Evolutionary conservation across 2,329 filamentous ascomycete genomes (phyloP).

Genomic region (Pleoardoris graminearum): DNA sequence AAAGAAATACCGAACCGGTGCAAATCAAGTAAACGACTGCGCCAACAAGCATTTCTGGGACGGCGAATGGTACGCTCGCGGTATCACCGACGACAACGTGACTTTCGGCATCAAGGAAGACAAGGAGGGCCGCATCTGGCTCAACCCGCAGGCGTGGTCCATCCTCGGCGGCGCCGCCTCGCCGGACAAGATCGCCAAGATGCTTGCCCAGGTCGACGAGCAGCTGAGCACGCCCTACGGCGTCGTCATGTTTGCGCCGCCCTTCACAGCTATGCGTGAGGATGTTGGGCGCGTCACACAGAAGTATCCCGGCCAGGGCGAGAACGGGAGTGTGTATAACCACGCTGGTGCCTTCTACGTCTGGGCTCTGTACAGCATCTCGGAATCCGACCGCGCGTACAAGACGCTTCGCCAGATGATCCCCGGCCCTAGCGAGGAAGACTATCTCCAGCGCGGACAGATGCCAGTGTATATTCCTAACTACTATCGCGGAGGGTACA

Average conservation of each 20-base stretch:
- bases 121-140: constrained; percentile 60
- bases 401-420: constrained; percentile 58
- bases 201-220: constrained; percentile 55
- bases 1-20: constrained; percentile 51
- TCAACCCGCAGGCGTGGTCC: constrained; percentile 61
- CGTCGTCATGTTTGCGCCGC: constrained; percentile 60
- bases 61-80: constrained; percentile 60
- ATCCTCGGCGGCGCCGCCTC: constrained; percentile 59
- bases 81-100: constrained; percentile 61
- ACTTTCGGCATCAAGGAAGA: constrained; percentile 57
- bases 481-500: constrained; percentile 60
- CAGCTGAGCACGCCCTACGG: constrained; percentile 60
- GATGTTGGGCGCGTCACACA: constrained; percentile 63
- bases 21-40: constrained; percentile 53
- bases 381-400: constrained; percentile 56
- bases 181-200: constrained; percentile 48
- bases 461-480: constrained; percentile 62
- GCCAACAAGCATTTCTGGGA: constrained; percentile 60
- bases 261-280: constrained; percentile 60
- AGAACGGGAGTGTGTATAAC: constrained; percentile 63
- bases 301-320: constrained; percentile 61
- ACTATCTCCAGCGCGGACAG: constrained; percentile 59
- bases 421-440: constrained; percentile 56
- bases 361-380: constrained; percentile 57
- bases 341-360: constrained; percentile 61